Conservation (phyloP, 805 yeast genomes). For the Lipomyces oligophaga region DNA sequence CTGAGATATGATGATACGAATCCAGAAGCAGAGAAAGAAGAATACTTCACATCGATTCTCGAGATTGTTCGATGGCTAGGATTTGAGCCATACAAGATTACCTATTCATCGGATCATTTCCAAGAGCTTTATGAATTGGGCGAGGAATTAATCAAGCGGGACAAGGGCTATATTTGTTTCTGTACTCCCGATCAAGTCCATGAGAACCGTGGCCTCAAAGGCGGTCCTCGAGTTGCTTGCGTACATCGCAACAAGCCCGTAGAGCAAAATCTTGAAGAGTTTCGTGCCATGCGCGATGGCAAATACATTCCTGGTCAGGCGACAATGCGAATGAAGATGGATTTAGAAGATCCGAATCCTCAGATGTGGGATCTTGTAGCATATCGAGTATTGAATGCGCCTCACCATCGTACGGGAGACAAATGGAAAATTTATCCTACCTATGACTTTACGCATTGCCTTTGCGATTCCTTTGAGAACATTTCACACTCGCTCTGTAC, state of each 20-base stretch:
- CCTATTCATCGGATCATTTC: slow-evolving; percentile 94
- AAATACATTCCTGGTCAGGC: slow-evolving; percentile 86
- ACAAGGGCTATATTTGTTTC: slow-evolving; percentile 86
- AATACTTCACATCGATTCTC: slow-evolving; percentile 76
- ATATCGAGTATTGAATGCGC: slow-evolving; percentile 85
- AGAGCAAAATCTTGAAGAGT: slow-evolving; percentile 73
- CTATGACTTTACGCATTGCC: slow-evolving; percentile 97
- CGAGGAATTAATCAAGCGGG: slow-evolving; percentile 66
- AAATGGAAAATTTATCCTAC: slow-evolving; percentile 99
- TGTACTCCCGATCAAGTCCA: slow-evolving; percentile 90
- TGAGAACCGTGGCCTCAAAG: slow-evolving; percentile 84
- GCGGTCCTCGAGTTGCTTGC: slow-evolving; percentile 86
- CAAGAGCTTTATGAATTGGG: slow-evolving; percentile 85
- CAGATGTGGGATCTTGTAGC: slow-evolving; percentile 99
- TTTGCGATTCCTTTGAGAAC: slow-evolving; percentile 95
- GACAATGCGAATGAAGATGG: slow-evolving; percentile 95
- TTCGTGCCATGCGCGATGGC: slow-evolving; percentile 90
- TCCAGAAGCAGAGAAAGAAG: slow-evolving; percentile 97
- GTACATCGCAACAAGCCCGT: slow-evolving; percentile 64
- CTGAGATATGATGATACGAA: slow-evolving; percentile 95
- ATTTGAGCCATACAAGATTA: slow-evolving; percentile 86
- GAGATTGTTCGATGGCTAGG: slow-evolving; percentile 93
- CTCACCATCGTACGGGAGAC: slow-evolving; percentile 94
- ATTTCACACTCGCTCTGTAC: slow-evolving; percentile 96
- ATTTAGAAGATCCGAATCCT: slow-evolving; percentile 82